phyloP scores from a whole-genome alignment of 208 protist genomes.

The Jaenimonas drosophilae region DNA sequence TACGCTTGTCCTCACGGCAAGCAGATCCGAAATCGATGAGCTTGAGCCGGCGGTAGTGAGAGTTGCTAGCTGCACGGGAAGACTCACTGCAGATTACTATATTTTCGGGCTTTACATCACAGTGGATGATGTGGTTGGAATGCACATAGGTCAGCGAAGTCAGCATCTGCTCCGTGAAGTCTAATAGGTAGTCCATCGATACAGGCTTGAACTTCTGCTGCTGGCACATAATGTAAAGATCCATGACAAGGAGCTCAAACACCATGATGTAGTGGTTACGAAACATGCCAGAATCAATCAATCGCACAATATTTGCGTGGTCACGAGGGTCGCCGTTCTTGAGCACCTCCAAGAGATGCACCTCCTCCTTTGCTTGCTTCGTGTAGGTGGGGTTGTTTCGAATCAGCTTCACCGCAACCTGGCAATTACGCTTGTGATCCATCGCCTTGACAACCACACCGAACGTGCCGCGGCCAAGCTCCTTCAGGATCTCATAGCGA shows the following conservation, averaged over 20 bases:
- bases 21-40: constrained; percentile 97
- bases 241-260: constrained; percentile 63
- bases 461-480: constrained; percentile 84
- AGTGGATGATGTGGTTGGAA: constrained; percentile 88
- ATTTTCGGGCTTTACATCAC: constrained; percentile 97
- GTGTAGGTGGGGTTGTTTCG: constrained; percentile 72
- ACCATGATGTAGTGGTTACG: constrained; percentile 69
- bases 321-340: constrained; percentile 45
- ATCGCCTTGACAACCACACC: constrained; percentile 76
- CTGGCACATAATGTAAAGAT: constrained; percentile 66
- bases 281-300: constrained; percentile 52
- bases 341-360: constrained; percentile 62
- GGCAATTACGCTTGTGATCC: constrained; percentile 41
- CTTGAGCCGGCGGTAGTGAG: too few species aligned
- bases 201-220: constrained; percentile 68
- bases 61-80: constrained; percentile 27
- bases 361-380: constrained; percentile 77
- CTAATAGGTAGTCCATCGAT: constrained; percentile 52
- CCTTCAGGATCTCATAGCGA: constrained; percentile 77
- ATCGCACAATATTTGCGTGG: constrained; percentile 50
- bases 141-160: constrained; percentile 55
- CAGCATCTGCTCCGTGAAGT: constrained; percentile 59
- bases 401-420: constrained; percentile 85
- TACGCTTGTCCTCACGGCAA: constrained; percentile 87
- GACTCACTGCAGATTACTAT: constrained; percentile 49